Base-by-base conservation (phyloP, 768 basidiomycete species). In the Kwoniella sp. region DNA sequence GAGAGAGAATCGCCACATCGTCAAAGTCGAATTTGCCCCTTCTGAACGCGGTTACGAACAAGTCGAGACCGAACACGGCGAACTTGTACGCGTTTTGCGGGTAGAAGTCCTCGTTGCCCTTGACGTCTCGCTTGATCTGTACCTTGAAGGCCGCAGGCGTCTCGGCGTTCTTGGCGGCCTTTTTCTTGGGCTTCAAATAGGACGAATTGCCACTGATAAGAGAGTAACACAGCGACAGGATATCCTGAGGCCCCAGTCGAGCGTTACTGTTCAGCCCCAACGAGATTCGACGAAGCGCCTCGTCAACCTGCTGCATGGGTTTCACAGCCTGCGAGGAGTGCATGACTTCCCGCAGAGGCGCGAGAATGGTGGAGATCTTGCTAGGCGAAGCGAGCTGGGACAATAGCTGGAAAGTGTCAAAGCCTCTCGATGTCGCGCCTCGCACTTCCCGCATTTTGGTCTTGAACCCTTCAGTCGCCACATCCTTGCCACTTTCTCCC, bases 391-490 rank as follows among this genome's bases (percentile, higher is more conserved):
- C 81, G 62, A 81, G 78, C 57, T 84, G 84, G 9, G 93, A 86
- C 27, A 88, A 76, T 51, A 90, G 80, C 12, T 84, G 82, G 64
- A 95, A 89, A 0, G 87, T 84, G 68, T 98, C 90, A 27, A 93
- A 76, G 2, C 86, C 89, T 67, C 83, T 83, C n/a, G 88, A 82
- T 2, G 84, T 80, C 22, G 89, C 89, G 9, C 83, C 80, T 27
- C 84, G 80, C 25, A 92, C 93, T 76, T 99, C 93, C 19, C 87
- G 81, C 83, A 90, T 87, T 74, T 88, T 91, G 15, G 90, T 91
- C 76, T 85, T 89, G 82, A 93, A 96, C 22, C 85, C 92, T 62
- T 91, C 89, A 3, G 85, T 79, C 51, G 84, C 82, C 0, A 87
- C 84, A 63, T 96, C 89, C 72, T 87, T 88, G 12, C 87, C 88